Evolutionary conservation across 176 grass and related monocot species (phyloP).

Genomic region (Rhynchospora breviuscula): DNA sequence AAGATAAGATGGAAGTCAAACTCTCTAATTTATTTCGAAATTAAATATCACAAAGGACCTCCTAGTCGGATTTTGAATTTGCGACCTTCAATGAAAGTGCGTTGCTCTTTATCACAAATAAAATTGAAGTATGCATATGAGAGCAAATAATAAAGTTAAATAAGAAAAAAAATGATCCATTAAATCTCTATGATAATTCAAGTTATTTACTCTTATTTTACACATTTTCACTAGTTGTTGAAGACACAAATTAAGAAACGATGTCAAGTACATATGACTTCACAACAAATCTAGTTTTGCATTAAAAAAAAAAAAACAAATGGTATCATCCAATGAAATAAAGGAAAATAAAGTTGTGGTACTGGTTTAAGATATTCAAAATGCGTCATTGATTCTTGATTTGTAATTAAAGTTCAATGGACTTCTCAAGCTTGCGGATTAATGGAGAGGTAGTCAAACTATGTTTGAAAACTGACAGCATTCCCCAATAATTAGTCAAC

Average conservation of each 20-base stretch:
- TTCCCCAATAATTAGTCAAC: constrained; percentile 20
- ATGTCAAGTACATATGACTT: background rate
- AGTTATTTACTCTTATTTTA: background rate
- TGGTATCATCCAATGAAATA: background rate
- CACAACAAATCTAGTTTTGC: too few species aligned
- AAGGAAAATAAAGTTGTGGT: background rate
- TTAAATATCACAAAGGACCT: too few species aligned
- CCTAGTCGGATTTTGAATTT: too few species aligned
- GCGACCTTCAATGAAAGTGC: too few species aligned
- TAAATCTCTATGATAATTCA: background rate
- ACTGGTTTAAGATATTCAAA: too few species aligned
- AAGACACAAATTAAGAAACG: background rate
- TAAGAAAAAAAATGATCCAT: background rate
- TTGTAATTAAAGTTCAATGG: background rate
- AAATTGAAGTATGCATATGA: too few species aligned
- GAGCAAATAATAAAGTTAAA: background rate
- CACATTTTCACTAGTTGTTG: background rate
- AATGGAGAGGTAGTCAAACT: background rate
- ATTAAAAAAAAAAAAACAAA: background rate
- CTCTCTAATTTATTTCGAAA: too few species aligned
- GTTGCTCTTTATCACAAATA: too few species aligned
- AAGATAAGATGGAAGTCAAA: too few species aligned
- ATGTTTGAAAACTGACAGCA: background rate
- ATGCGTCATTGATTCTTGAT: too few species aligned
- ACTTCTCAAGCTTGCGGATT: background rate